Percentiles rank a stretch among this genome's conserved stretches.
Conservation (phyloP, 768 basidiomycete genomes). For the Pleurotus ostreatus region DNA sequence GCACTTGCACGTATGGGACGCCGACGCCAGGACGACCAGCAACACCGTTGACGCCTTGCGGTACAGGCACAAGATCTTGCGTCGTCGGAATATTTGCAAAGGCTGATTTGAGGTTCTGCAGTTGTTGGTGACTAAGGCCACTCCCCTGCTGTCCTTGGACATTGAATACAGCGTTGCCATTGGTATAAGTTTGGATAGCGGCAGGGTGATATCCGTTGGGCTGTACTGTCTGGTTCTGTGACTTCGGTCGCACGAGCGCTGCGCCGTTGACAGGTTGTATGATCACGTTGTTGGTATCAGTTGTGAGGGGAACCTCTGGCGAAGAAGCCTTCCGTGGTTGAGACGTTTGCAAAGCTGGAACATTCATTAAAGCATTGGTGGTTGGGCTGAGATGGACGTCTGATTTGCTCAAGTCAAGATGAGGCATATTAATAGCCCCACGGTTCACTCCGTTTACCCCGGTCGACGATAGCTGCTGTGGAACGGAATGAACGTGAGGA, state of each 20-base stretch:
- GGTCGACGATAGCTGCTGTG: slow-evolving; percentile 29
- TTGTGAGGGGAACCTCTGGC: slow-evolving; percentile 14
- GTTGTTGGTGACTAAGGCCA: slow-evolving; percentile 50
- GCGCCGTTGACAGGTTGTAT: slow-evolving; percentile 14
- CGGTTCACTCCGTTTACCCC: slow-evolving; percentile 32
- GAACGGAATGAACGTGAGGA: slow-evolving; percentile 30
- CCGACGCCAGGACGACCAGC: slow-evolving; percentile 7
- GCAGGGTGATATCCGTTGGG: slow-evolving; percentile 50
- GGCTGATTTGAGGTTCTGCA: slow-evolving; percentile 56
- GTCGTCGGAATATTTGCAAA: slow-evolving; percentile 38
- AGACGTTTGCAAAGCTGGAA: slow-evolving; percentile 26
- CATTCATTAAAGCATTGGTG: slow-evolving; percentile 22
- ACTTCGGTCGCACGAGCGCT: slow-evolving; percentile 45
- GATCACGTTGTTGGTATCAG: slow-evolving; percentile 21
- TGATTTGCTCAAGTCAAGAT: slow-evolving; percentile 37
- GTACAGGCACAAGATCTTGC: slow-evolving; percentile 35
- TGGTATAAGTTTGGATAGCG: slow-evolving; percentile 29
- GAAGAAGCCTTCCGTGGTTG: slow-evolving; percentile 9
- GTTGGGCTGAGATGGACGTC: slow-evolving; percentile 18
- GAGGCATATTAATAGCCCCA: slow-evolving; percentile 42
- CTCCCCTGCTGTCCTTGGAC: slow-evolving; percentile 28
- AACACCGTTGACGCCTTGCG: slow-evolving; percentile 22
- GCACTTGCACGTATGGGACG: slow-evolving; percentile 10
- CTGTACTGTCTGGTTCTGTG: slow-evolving; percentile 38
- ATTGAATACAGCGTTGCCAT: slow-evolving; percentile 26